phyloP scores from a whole-genome alignment of 768 basidiomycete genomes.

The Mycena capillaripes region DNA sequence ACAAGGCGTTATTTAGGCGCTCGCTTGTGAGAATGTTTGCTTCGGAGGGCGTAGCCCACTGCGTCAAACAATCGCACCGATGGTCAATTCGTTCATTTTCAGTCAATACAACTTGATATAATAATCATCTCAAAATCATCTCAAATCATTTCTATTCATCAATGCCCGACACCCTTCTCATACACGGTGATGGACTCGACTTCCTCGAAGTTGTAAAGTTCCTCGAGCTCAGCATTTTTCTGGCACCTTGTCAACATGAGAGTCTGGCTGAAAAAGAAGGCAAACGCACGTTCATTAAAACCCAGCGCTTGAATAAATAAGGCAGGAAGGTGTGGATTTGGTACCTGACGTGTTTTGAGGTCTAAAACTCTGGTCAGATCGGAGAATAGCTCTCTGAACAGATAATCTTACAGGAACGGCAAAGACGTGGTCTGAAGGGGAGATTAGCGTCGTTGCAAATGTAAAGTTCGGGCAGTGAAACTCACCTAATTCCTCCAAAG shows the following conservation, averaged over 20 bases:
- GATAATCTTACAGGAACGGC: slow-evolving; percentile 54
- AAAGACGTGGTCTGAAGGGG: slow-evolving; percentile 68
- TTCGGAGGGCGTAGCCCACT: background rate
- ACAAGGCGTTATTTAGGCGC: background rate
- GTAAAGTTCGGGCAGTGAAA: too few species aligned
- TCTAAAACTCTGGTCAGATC: slow-evolving; percentile 24
- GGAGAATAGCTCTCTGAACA: too few species aligned
- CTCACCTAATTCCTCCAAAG: slow-evolving; percentile 56
- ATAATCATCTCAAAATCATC: too few species aligned
- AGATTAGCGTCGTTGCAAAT: too few species aligned
- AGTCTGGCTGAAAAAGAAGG: too few species aligned
- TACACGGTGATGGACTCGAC: slow-evolving; percentile 59
- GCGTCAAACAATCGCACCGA: background rate
- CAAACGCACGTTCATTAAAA: slow-evolving; percentile 47
- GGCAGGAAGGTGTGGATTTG: slow-evolving; percentile 61
- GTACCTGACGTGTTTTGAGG: slow-evolving; percentile 57
- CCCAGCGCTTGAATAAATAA: slow-evolving; percentile 63
- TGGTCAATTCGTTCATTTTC: too few species aligned
- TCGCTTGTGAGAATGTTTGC: slow-evolving; percentile 3
- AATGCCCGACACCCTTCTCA: slow-evolving; percentile 58
- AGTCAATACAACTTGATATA: too few species aligned
- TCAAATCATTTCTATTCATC: background rate
- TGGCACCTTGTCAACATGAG: slow-evolving; percentile 10
- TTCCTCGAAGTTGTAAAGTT: slow-evolving; percentile 68
- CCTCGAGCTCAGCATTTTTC: slow-evolving; percentile 53